Conservation (phyloP, 1,139 yeast genomes). For the Taphrina flavorubra region DNA sequence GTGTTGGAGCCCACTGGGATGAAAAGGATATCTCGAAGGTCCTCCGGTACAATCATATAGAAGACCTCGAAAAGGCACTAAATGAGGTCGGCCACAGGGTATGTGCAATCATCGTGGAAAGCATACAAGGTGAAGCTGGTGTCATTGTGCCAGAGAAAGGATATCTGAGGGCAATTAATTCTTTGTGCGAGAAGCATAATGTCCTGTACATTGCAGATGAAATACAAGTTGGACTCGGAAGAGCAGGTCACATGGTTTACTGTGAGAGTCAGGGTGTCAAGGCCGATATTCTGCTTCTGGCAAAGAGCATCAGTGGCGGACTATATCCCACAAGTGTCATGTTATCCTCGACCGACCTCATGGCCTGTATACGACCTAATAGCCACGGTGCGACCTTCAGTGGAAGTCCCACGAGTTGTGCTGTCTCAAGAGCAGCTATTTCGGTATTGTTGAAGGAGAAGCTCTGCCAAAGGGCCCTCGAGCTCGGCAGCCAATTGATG, state of each 20-base stretch:
- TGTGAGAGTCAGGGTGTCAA: conserved; percentile 82
- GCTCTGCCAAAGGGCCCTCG: conserved; percentile 75
- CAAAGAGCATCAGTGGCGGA: conserved; percentile 96
- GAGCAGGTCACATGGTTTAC: conserved; percentile 93
- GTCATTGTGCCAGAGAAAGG: conserved; percentile 88
- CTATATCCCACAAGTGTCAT: conserved; percentile 91
- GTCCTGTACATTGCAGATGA: conserved; percentile 92
- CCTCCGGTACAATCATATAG: conserved; percentile 80
- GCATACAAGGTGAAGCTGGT: conserved; percentile 98
- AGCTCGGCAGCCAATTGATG: conserved; percentile 73
- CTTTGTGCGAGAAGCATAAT: conserved; percentile 79
- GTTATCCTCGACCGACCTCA: conserved; percentile 81
- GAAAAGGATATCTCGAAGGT: conserved; percentile 58
- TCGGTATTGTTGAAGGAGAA: conserved; percentile 87
- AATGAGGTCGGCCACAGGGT: conserved; percentile 83
- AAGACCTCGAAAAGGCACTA: conserved; percentile 84
- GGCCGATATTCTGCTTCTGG: conserved; percentile 86
- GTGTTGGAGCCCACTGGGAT: conserved; percentile 74
- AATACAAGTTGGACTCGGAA: conserved; percentile 95
- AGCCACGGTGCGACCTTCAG: conserved; percentile 98
- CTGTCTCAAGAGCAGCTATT: conserved; percentile 88
- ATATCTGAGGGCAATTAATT: conserved; percentile 66
- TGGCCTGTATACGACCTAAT: conserved; percentile 90
- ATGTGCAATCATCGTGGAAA: conserved; percentile 90
- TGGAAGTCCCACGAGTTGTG: conserved; percentile 93